phyloP scores from a whole-genome alignment of 1,284 basidiomycete species.

The Mrakiaceae sp. region DNA sequence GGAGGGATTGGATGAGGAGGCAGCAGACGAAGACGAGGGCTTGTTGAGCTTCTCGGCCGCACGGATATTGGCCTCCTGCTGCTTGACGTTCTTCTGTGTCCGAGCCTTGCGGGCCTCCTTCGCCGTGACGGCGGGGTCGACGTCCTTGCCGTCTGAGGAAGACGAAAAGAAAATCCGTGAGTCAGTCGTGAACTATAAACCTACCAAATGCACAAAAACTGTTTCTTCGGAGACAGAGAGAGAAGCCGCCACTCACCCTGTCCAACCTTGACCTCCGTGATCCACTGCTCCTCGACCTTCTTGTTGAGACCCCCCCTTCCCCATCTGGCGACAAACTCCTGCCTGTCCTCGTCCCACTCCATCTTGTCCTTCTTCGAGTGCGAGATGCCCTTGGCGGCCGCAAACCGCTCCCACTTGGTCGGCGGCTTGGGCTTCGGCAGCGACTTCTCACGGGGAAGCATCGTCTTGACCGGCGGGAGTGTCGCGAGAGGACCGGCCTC shows the following conservation, averaged over 20 bases:
- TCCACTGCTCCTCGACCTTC: slow-evolving; percentile 79
- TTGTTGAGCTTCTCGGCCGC: slow-evolving; percentile 37
- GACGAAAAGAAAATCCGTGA: slow-evolving; percentile 13
- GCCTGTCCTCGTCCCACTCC: slow-evolving; percentile 87
- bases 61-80: slow-evolving; percentile 67
- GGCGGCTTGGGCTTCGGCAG: slow-evolving; percentile 82
- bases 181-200: slow-evolving; percentile 14
- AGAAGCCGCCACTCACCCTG: slow-evolving; percentile 49
- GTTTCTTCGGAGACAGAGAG: background rate
- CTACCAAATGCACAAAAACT: background rate
- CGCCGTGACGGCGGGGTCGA: slow-evolving; percentile 66
- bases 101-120: slow-evolving; percentile 66
- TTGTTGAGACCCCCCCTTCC: slow-evolving; percentile 85
- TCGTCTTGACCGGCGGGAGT: slow-evolving; percentile 63
- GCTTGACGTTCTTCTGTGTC: slow-evolving; percentile 73
- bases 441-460: slow-evolving; percentile 80
- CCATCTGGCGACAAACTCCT: slow-evolving; percentile 90
- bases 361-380: slow-evolving; percentile 68
- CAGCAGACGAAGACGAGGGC: slow-evolving; percentile 12
- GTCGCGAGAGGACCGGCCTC: slow-evolving; percentile 72
- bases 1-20: background rate
- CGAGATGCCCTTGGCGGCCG: slow-evolving; percentile 85
- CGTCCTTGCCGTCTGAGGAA: slow-evolving; percentile 48
- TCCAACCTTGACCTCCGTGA: slow-evolving; percentile 76
- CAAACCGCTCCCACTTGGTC: slow-evolving; percentile 97